Evolutionary conservation across 352 stramenopile species (phyloP).

Genomic region (Blastocystis sp.): DNA sequence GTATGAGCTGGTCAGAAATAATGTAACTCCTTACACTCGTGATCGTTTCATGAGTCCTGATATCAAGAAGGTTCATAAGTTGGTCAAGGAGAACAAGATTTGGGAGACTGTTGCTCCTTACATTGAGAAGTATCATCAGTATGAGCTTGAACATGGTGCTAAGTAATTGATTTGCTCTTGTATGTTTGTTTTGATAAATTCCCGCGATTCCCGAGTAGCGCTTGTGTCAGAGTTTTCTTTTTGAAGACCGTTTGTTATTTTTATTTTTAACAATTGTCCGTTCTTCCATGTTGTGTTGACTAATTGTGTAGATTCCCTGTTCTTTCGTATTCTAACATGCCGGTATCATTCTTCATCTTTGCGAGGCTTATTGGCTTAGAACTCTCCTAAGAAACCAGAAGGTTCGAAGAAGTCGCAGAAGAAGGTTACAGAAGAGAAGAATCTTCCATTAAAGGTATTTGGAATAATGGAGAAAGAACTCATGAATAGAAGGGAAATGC

Average conservation of each 20-base stretch:
- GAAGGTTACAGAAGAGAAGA: background rate
- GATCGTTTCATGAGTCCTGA: slow-evolving; percentile 83
- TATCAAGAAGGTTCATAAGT: slow-evolving; percentile 79
- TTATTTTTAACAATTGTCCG: too few relatives aligned
- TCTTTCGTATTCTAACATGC: too few relatives aligned
- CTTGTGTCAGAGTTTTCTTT: too few relatives aligned
- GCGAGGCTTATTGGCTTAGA: too few relatives aligned
- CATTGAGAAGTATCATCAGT: slow-evolving; percentile 68
- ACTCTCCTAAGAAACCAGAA: too few relatives aligned
- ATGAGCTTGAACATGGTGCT: slow-evolving; percentile 41
- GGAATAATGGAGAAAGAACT: background rate
- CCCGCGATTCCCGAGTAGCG: background rate
- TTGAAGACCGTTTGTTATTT: too few relatives aligned
- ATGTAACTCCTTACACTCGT: slow-evolving; percentile 74
- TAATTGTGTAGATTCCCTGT: too few relatives aligned
- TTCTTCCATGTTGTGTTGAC: too few relatives aligned
- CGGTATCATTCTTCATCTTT: too few relatives aligned
- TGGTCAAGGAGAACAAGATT: slow-evolving; percentile 78
- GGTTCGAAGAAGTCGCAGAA: background rate
- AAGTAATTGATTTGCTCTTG: slow-evolving; percentile 13
- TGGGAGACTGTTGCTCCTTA: slow-evolving; percentile 74
- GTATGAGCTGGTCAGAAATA: slow-evolving; percentile 75
- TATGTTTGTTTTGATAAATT: slow-evolving; percentile 14
- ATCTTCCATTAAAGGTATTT: background rate
- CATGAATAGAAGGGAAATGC: background rate